Conservation (phyloP, 192 early-diverging fungal species). For the Backusella westeae region DNA sequence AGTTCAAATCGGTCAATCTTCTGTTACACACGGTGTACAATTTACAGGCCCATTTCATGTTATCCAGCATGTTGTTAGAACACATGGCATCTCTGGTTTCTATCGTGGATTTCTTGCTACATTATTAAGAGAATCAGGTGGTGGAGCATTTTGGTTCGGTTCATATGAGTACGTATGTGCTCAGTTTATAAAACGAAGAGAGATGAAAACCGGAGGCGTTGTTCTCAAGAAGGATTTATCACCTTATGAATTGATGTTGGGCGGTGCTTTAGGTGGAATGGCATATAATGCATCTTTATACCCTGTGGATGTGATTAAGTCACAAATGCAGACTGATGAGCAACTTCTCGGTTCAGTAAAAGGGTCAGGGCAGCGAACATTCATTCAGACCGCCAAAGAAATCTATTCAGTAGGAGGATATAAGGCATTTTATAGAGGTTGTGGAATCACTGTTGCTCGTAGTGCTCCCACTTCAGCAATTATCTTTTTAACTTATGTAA, state of each 20-base stretch:
- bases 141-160: slow-evolving; percentile 98
- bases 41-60: slow-evolving; percentile 50
- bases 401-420: slow-evolving; percentile 81
- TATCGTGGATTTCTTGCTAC: slow-evolving; percentile 84
- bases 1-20: slow-evolving; percentile 67
- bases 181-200: slow-evolving; percentile 44
- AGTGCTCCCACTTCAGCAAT: slow-evolving; percentile 90
- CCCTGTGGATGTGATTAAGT: slow-evolving; percentile 94
- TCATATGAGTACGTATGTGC: slow-evolving; percentile 80
- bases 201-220: slow-evolving; percentile 16
- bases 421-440: slow-evolving; percentile 88
- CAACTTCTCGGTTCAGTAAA: slow-evolving; percentile 38
- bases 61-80: slow-evolving; percentile 40
- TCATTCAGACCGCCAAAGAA: slow-evolving; percentile 60
- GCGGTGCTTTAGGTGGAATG: slow-evolving; percentile 92
- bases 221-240: slow-evolving; percentile 73
- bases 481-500: slow-evolving; percentile 96
- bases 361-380: slow-evolving; percentile 29
- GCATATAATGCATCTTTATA: slow-evolving; percentile 84
- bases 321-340: slow-evolving; percentile 86
- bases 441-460: slow-evolving; percentile 87
- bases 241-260: slow-evolving; percentile 72
- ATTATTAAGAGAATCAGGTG: slow-evolving; percentile 83
- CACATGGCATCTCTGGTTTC: slow-evolving; percentile 58
- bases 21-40: slow-evolving; percentile 25